Base-by-base conservation (phyloP, 2,329 filamentous ascomycete genomes). In the Ophiocordyceps robertsii region DNA sequence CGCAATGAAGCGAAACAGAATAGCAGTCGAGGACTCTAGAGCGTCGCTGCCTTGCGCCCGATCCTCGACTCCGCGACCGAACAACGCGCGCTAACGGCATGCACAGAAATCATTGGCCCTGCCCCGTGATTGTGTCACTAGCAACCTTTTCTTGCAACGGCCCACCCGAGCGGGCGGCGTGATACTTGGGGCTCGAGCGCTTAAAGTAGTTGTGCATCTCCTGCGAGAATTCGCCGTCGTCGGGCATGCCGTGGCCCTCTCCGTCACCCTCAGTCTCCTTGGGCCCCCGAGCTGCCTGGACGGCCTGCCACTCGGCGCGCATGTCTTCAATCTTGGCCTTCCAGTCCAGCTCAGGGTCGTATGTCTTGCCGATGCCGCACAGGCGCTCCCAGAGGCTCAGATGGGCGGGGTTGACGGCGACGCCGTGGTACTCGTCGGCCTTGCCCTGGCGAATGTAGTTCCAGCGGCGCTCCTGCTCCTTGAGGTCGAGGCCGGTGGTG, bases 391-490 rank as follows among this genome's bases (percentile, higher is more conserved):
- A 96, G 41, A 89, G 60, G 7, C 84, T 90, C 48, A 96, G 68
- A 58, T 96, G 90, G 61, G 83, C 77, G 39, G 86, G 82, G 70
- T 96, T 88, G 46, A 96, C 80, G 46, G 90, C 90, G 42, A 95
- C 81, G 51, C 90, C 90, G 65, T 95, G 89, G 69, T 96, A 96
- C 39, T 95, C 86, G 29, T 77, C 48, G 51, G 80, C 81, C 46
- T 79, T 78, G 47, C 87, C 88, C 3, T 77, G 70, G 46, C 86
- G 82, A 60, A 96, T 86, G 65, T 82, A 95, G 44, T 72, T 66
- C 89, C 90, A 96, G 56, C 90, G 81, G 49, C 90, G 84, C 67
- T 96, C 90, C 67, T 95, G 89, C 65, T 96, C 90, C 72, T 95
- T 94, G 48, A 96, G 79, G 59, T 96, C 90, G 33, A 96, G 82